Base-by-base conservation (phyloP, 2,329 filamentous ascomycete species). In the Pseudogymnoascus sp. region DNA sequence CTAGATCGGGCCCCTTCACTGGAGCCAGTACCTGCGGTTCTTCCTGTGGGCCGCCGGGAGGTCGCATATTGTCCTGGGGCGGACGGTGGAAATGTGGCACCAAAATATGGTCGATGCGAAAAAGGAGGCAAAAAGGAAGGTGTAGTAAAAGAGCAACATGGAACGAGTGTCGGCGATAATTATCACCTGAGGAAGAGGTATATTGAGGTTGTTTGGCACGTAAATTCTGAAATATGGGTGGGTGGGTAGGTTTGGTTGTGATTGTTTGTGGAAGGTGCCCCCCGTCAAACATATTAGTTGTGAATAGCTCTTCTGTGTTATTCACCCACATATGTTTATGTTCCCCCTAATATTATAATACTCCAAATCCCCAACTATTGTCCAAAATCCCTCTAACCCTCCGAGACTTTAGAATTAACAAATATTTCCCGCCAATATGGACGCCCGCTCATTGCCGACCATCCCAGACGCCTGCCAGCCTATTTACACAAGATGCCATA, bases 401-500 rank as follows among this genome's bases (percentile, higher is more conserved):
- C 16, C 14, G 50, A 19, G 11, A 16, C 26, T 31, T 56, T 26
- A 33, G 46, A 31, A 16, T 33, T 33, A 56, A 56, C n/a, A 56
- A 56, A 35, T 56, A 33, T 33, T 35, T 8, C 16, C 50, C 28
- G 16, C 28, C n/a, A 11, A 31, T 22, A 19, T 56, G n/a, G 50
- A 56, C 50, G 28, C 50, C 50, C 50, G 28, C 50, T 56, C 50
- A 28, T 53, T 53, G 14, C 46, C 24, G 8, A 53, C 46, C 50
- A 35, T 56, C 28, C 50, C n/a, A 56, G 46, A 56, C 50, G 50
- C 50, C 50, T 19, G 26, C 28, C 26, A 56, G 31, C 50, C 50
- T 56, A 56, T 56, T 56, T 56, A 56, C 50, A 56, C 50, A 56
- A 35, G 50, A 56, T 56, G 50, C 50, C 11, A 56, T 56, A 56